Evolutionary conservation across 257 asterid genomes (phyloP).

Genomic region (Avicennia marina): DNA sequence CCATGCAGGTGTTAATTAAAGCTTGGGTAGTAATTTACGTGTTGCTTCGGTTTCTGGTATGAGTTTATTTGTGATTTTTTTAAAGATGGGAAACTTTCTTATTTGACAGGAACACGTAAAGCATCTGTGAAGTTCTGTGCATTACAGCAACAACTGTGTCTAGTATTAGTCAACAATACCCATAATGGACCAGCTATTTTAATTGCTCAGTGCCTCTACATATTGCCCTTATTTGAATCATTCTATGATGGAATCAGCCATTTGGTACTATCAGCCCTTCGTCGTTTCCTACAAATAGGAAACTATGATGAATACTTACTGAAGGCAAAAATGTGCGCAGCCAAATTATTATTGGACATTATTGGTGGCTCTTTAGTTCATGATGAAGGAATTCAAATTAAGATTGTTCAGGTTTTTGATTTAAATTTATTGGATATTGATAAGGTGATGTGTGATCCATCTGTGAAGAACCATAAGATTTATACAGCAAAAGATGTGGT

Average conservation of each 20-base stretch:
- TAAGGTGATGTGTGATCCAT: slow-evolving; percentile 31
- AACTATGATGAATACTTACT: slow-evolving; percentile 35
- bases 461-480: slow-evolving; percentile 24
- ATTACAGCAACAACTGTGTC: slow-evolving; percentile 61
- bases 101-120: slow-evolving; percentile 64
- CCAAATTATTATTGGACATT: slow-evolving; percentile 53
- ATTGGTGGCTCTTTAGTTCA: slow-evolving; percentile 38
- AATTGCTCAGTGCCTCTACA: slow-evolving; percentile 67
- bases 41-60: background rate
- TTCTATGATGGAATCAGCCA: slow-evolving; percentile 73
- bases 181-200: slow-evolving; percentile 66
- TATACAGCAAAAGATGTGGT: slow-evolving; percentile 50
- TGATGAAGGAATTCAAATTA: slow-evolving; percentile 55
- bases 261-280: slow-evolving; percentile 68
- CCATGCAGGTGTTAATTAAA: slow-evolving; percentile 10
- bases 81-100: slow-evolving; percentile 12
- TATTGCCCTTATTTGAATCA: slow-evolving; percentile 53
- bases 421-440: slow-evolving; percentile 51
- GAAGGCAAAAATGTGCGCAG: slow-evolving; percentile 51
- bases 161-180: slow-evolving; percentile 49
- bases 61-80: slow-evolving; percentile 8
- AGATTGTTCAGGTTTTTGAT: slow-evolving; percentile 61
- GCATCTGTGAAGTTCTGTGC: slow-evolving; percentile 65
- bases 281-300: slow-evolving; percentile 47
- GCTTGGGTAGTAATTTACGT: slow-evolving; percentile 13